phyloP scores from a whole-genome alignment of 495 filamentous ascomycete species.

The Rhizodiscina lignyota region DNA sequence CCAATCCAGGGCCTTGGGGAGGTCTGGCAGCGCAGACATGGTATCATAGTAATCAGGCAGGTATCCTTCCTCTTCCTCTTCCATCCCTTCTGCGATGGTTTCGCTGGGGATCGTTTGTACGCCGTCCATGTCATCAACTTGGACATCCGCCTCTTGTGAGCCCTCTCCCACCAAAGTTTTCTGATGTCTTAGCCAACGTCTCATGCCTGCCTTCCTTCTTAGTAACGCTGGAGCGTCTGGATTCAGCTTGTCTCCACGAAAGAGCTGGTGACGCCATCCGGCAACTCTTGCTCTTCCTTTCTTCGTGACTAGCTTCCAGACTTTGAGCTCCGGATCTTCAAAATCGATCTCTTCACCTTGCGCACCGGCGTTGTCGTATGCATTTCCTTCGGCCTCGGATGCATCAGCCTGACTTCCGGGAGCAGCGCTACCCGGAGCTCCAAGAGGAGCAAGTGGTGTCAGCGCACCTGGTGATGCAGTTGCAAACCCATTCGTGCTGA shows the following conservation, averaged over 20 bases:
- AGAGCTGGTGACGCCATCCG: conserved; percentile 62
- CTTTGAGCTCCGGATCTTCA: conserved; percentile 84
- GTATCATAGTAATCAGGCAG: conserved; percentile 91
- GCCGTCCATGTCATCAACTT: conserved; percentile 26
- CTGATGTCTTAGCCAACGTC: conserved; percentile 60
- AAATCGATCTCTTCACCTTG: conserved; percentile 34
- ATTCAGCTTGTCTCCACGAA: conserved; percentile 71
- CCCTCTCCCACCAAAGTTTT: conserved; percentile 43
- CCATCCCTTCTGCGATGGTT: conserved; percentile 81
- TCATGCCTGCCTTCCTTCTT: conserved; percentile 60
- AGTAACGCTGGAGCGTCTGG: conserved; percentile 74
- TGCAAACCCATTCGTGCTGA: conserved; percentile 65
- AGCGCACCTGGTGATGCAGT: conserved; percentile 67
- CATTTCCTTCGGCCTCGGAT: conserved; percentile 61
- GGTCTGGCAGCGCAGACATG: conserved; percentile 69
- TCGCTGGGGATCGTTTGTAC: conserved; percentile 36
- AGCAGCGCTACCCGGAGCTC: conserved; percentile 38
- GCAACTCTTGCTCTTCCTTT: conserved; percentile 84
- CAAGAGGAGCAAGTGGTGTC: conserved; percentile 62
- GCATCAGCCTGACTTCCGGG: conserved; percentile 55
- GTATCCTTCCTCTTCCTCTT: conserved; percentile 59
- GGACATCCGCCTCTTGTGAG: conserved; percentile 24
- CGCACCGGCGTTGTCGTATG: neutral
- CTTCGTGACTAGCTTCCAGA: conserved; percentile 98
- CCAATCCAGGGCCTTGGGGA: conserved; percentile 63